These are phyloP conservation scores for Yamadazyma sp. DNA, from an alignment of 1,139 yeast species.

Conservation along the genomic window DNA sequence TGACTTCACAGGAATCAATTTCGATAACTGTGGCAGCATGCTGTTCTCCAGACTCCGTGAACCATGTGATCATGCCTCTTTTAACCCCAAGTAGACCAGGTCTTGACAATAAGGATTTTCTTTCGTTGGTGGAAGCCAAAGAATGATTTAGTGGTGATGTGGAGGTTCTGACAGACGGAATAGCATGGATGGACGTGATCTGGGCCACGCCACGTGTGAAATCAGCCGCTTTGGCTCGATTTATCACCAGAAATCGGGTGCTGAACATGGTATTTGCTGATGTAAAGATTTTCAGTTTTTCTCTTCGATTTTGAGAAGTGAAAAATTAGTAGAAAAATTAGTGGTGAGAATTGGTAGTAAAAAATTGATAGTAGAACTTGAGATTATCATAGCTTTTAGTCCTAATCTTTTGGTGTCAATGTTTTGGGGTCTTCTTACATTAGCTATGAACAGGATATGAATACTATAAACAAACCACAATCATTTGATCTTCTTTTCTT, in stretches of 20 bases:
- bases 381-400: too few species aligned
- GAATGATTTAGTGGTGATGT: conserved; percentile 53
- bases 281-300: neutral
- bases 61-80: conserved; percentile 89
- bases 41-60: conserved; percentile 63
- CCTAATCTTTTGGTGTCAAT: too few species aligned
- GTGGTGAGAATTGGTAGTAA: too few species aligned
- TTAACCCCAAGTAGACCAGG: conserved; percentile 84
- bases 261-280: conserved; percentile 5
- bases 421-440: too few species aligned
- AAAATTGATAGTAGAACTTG: too few species aligned
- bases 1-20: conserved; percentile 84
- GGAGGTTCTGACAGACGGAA: conserved; percentile 45
- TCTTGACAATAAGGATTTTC: conserved; percentile 70
- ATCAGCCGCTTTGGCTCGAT: conserved; percentile 1
- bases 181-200: conserved; percentile 53
- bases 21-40: conserved; percentile 83
- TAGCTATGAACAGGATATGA: conserved; percentile 11
- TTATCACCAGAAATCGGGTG: conserved; percentile 3
- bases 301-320: neutral
- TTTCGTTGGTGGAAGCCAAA: conserved; percentile 54
- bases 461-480: conserved; percentile 2
- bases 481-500: conserved; percentile 89
- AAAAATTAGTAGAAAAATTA: too few species aligned
- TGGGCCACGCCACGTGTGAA: conserved; percentile 42